Conservation (phyloP, 2,329 filamentous ascomycete species). For the Sarocladium oryzae region DNA sequence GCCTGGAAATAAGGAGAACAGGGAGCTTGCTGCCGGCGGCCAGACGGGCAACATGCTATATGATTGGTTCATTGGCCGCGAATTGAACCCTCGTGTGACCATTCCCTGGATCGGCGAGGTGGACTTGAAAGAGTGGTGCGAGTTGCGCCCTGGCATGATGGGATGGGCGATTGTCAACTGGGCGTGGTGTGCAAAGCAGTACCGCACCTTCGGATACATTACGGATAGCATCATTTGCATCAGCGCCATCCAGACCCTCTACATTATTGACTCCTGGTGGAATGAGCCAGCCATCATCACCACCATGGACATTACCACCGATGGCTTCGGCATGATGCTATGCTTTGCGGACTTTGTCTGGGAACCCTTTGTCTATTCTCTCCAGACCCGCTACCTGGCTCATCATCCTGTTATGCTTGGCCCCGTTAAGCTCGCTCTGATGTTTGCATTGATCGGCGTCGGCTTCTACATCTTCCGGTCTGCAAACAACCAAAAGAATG, state of each 20-base stretch:
- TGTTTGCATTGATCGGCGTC: constrained; percentile 58
- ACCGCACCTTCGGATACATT: constrained; percentile 73
- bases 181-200: constrained; percentile 80
- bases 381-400: constrained; percentile 79
- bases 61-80: constrained; percentile 94
- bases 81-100: constrained; percentile 81
- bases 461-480: constrained; percentile 92
- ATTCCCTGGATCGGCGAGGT: constrained; percentile 77
- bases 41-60: constrained; percentile 81
- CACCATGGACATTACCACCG: constrained; percentile 88
- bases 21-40: constrained; percentile 77
- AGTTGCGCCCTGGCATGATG: constrained; percentile 85
- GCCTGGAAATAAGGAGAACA: constrained; percentile 61
- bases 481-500: constrained; percentile 93
- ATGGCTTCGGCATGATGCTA: constrained; percentile 94
- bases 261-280: constrained; percentile 77
- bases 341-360: constrained; percentile 88
- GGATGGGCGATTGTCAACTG: constrained; percentile 84
- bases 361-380: constrained; percentile 84
- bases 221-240: constrained; percentile 83
- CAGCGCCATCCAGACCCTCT: constrained; percentile 69
- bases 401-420: constrained; percentile 78
- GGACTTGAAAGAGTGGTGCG: constrained; percentile 85
- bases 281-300: constrained; percentile 87
- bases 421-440: constrained; percentile 53